Conservation (phyloP, 345 rosid species). For the Viola odorata region DNA sequence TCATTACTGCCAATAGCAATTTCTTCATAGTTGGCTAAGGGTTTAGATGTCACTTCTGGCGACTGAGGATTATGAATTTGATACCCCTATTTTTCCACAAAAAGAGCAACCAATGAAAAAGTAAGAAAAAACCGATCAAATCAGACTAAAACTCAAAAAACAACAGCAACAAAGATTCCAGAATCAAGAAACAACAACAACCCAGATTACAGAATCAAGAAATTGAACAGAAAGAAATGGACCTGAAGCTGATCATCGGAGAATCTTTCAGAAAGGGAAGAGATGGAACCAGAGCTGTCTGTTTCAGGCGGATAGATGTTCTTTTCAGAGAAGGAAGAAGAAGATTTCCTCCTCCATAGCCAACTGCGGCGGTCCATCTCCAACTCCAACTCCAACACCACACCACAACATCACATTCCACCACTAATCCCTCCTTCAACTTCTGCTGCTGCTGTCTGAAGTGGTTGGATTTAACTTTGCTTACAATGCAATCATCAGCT, state of each 20-base stretch:
- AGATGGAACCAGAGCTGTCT: slow-evolving; percentile 59
- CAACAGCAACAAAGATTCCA: neutral
- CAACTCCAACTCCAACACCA: slow-evolving; percentile 8
- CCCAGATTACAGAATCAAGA: neutral
- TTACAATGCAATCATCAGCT: slow-evolving; percentile 1
- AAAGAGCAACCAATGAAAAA: neutral
- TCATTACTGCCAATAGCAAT: slow-evolving; percentile 18
- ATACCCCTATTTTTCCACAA: slow-evolving; percentile 29
- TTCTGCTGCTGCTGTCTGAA: neutral
- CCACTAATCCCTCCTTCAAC: slow-evolving; percentile 1
- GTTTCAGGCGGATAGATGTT: slow-evolving; percentile 49
- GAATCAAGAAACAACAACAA: neutral
- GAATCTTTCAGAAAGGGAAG: slow-evolving; percentile 64
- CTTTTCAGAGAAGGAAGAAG: slow-evolving; percentile 35
- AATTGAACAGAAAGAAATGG: neutral
- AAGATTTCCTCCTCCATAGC: slow-evolving; percentile 59
- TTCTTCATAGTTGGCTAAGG: slow-evolving; percentile 42
- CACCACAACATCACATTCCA: slow-evolving; percentile 14
- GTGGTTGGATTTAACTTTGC: neutral
- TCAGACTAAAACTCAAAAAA: neutral
- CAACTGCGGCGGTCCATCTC: slow-evolving; percentile 71
- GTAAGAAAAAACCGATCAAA: neutral
- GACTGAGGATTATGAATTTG: slow-evolving; percentile 46
- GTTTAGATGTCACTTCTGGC: slow-evolving; percentile 51
- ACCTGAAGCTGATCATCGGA: slow-evolving; percentile 62